phyloP scores from a whole-genome alignment of 768 basidiomycete genomes.

The Tricholoma matsutake region DNA sequence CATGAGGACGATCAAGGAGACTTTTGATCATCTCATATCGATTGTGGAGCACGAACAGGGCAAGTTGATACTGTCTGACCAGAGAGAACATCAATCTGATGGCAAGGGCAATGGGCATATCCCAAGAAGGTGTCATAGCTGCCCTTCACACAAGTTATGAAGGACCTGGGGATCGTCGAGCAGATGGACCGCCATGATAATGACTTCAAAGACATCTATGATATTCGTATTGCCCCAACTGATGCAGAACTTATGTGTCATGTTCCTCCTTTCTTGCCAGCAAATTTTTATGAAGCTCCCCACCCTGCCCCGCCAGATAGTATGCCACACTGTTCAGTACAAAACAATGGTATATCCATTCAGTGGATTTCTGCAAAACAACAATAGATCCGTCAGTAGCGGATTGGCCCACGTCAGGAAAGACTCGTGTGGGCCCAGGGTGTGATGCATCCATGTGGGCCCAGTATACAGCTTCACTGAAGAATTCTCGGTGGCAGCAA shows the following conservation, averaged over 20 bases:
- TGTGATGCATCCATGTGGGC: too few relatives aligned
- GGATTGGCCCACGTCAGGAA: too few relatives aligned
- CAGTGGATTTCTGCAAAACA: too few relatives aligned
- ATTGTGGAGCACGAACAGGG: conserved; percentile 52
- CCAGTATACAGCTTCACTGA: too few relatives aligned
- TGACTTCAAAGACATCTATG: conserved; percentile 49
- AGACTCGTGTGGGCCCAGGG: too few relatives aligned
- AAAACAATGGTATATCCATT: too few relatives aligned
- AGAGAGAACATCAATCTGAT: conserved; percentile 9
- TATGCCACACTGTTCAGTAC: too few relatives aligned
- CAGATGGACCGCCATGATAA: conserved; percentile 67
- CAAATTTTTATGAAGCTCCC: conserved; percentile 55
- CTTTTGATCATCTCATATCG: conserved; percentile 31
- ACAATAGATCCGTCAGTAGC: too few relatives aligned
- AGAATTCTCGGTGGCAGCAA: too few relatives aligned
- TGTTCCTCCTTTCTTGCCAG: conserved; percentile 56
- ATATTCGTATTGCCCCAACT: conserved; percentile 71
- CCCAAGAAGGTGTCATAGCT: conserved; percentile 33
- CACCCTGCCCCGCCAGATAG: conserved; percentile 55
- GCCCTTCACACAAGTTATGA: conserved; percentile 43
- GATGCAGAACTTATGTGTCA: conserved; percentile 56
- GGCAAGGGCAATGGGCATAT: background rate
- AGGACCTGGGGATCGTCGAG: conserved; percentile 50
- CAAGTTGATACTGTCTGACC: conserved; percentile 25
- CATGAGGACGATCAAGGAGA: conserved; percentile 31